These are phyloP conservation scores for Boletus edulis DNA, from an alignment of 768 basidiomycete genomes.

Conservation along the genomic window DNA sequence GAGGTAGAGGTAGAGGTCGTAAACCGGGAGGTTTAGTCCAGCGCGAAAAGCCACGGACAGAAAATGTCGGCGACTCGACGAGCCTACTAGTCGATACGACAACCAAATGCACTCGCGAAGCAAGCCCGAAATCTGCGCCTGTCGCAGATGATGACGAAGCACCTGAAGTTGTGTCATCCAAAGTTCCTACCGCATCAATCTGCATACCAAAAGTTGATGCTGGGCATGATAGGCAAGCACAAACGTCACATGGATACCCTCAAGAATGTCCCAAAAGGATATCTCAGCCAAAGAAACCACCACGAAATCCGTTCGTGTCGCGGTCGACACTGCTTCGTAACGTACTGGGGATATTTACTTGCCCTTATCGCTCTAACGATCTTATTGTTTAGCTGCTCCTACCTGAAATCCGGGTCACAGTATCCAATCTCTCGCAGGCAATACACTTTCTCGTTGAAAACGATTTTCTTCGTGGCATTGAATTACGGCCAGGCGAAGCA, in stretches of 20 bases:
- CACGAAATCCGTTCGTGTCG: slow-evolving; percentile 63
- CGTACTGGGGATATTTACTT: slow-evolving; percentile 41
- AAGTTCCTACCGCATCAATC: slow-evolving; percentile 21
- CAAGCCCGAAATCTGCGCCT: slow-evolving; percentile 20
- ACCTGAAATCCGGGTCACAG: slow-evolving; percentile 83
- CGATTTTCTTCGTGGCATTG: slow-evolving; percentile 79
- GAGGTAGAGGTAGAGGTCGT: slow-evolving; percentile 36
- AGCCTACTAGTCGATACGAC: background rate
- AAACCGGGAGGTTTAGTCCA: slow-evolving; percentile 17
- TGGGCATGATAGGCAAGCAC: slow-evolving; percentile 2
- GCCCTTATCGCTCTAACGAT: slow-evolving; percentile 3
- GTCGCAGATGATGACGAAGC: slow-evolving; percentile 39
- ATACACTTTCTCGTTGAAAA: slow-evolving; percentile 90
- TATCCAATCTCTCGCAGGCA: slow-evolving; percentile 91
- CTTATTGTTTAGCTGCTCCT: slow-evolving; percentile 57
- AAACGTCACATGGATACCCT: background rate
- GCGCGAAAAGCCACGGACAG: background rate
- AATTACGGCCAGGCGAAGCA: slow-evolving; percentile 77
- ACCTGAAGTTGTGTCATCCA: slow-evolving; percentile 63
- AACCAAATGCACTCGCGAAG: slow-evolving; percentile 1
- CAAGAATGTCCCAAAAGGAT: slow-evolving; percentile 22
- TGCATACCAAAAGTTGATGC: slow-evolving; percentile 8
- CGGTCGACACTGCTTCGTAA: slow-evolving; percentile 76
- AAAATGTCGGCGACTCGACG: background rate
- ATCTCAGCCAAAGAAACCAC: slow-evolving; percentile 47